Evolutionary conservation across 2,329 filamentous ascomycete genomes (phyloP).

Genomic region (Fusarium denticulatum): DNA sequence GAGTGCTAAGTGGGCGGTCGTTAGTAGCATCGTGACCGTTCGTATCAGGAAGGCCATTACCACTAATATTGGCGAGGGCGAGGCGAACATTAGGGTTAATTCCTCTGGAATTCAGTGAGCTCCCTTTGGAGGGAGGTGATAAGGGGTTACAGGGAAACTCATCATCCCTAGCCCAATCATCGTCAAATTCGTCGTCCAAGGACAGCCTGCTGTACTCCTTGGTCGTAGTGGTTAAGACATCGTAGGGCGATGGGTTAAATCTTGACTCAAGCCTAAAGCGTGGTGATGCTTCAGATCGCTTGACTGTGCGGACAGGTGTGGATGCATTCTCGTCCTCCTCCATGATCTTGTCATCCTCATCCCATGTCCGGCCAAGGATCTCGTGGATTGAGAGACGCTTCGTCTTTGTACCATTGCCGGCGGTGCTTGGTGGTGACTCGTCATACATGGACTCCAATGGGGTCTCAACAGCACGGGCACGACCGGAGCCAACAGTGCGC

Average conservation of each 20-base stretch:
- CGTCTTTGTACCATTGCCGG: conserved; percentile 61
- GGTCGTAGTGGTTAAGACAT: conserved; percentile 46
- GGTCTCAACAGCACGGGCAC: conserved; percentile 72
- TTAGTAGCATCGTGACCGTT: conserved; percentile 34
- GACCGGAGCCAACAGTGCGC: conserved; percentile 75
- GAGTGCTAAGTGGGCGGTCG: conserved; percentile 69
- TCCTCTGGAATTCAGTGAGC: conserved; percentile 63
- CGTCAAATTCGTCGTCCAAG: conserved; percentile 70
- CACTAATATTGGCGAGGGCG: conserved; percentile 64
- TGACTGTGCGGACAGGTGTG: conserved; percentile 59
- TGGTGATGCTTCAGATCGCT: conserved; percentile 43
- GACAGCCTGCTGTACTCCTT: conserved; percentile 62
- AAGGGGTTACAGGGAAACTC: conserved; percentile 64
- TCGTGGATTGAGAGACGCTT: conserved; percentile 69
- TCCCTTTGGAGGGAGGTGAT: conserved; percentile 63
- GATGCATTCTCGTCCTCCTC: conserved; percentile 69
- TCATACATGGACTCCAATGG: conserved; percentile 84
- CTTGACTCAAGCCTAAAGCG: conserved; percentile 47
- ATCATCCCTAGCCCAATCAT: conserved; percentile 69
- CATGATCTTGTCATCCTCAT: conserved; percentile 66
- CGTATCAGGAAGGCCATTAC: conserved; percentile 53
- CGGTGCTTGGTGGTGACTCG: conserved; percentile 74
- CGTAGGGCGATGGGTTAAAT: conserved; percentile 45
- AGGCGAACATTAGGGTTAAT: conserved; percentile 64
- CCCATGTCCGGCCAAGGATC: conserved; percentile 65